These are phyloP conservation scores for Mycena sp. DNA, from an alignment of 1,284 basidiomycete genomes.

Conservation along the genomic window DNA sequence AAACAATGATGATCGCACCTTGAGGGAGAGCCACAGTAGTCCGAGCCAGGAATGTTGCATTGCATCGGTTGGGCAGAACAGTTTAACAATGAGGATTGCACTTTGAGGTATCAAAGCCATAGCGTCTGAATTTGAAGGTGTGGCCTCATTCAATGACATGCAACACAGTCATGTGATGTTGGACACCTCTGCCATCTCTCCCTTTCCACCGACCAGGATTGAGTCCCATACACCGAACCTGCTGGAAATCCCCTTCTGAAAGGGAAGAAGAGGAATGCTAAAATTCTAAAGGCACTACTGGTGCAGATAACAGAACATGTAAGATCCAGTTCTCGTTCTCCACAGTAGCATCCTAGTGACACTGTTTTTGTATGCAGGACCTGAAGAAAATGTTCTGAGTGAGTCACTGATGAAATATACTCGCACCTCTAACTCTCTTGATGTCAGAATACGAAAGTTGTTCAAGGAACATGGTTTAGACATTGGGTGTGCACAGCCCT, in stretches of 20 bases:
- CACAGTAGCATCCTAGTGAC: background rate
- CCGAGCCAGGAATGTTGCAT: too few species aligned
- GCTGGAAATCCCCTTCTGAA: conserved; percentile 6
- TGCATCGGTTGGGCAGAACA: too few species aligned
- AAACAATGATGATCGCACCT: too few species aligned
- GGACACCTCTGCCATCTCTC: background rate
- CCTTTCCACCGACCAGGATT: background rate
- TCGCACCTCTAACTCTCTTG: background rate
- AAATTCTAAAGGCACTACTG: conserved; percentile 6
- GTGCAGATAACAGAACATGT: conserved; percentile 13
- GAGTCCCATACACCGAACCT: too few species aligned
- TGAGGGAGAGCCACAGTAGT: too few species aligned
- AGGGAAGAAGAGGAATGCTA: background rate
- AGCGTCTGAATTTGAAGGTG: too few species aligned
- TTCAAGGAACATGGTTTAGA: background rate
- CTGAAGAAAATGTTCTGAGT: background rate
- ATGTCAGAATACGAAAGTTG: background rate
- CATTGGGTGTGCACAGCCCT: background rate
- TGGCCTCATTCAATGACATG: too few species aligned
- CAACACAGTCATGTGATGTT: background rate
- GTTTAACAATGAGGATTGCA: too few species aligned
- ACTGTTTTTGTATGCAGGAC: background rate
- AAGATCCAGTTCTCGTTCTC: background rate
- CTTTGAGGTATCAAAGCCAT: too few species aligned
- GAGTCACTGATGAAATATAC: background rate